A percentile compares a stretch with the other conserved stretches of the same genome.
These are phyloP conservation scores for Mangifera indica DNA, from an alignment of 345 rosid species.

Conservation along the genomic window DNA sequence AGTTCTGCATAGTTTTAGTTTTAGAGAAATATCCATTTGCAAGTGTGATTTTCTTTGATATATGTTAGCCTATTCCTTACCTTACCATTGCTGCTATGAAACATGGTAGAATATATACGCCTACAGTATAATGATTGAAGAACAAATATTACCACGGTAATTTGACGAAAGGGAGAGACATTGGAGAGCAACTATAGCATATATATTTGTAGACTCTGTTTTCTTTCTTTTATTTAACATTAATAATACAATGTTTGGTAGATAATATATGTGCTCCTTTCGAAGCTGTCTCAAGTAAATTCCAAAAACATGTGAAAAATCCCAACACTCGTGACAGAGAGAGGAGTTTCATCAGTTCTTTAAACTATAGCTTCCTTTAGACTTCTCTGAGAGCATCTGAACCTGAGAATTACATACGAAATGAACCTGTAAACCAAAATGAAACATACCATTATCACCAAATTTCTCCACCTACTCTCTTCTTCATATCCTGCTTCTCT, in stretches of 20 bases:
- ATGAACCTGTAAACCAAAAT: slow-evolving; percentile 76
- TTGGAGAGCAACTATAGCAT: neutral
- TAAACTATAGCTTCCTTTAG: slow-evolving; percentile 30
- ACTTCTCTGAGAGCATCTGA: slow-evolving; percentile 63
- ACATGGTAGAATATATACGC: too few relatives aligned
- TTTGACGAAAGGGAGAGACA: neutral
- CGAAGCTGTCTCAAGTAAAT: slow-evolving; percentile 35
- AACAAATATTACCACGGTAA: too few relatives aligned
- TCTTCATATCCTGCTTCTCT: slow-evolving; percentile 73
- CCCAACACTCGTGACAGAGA: slow-evolving; percentile 28
- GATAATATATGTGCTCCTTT: slow-evolving; percentile 9
- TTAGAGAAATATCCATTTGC: neutral
- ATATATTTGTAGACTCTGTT: neutral
- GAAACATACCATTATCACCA: slow-evolving; percentile 68
- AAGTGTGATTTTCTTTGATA: neutral
- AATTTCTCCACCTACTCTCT: slow-evolving; percentile 74
- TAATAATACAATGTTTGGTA: slow-evolving; percentile 5
- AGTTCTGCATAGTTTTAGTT: neutral
- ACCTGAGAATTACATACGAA: slow-evolving; percentile 73
- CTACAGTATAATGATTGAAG: too few relatives aligned
- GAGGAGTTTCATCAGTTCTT: slow-evolving; percentile 14
- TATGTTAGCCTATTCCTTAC: too few relatives aligned
- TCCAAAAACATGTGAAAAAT: slow-evolving; percentile 46
- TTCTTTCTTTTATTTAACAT: neutral
- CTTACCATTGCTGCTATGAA: too few relatives aligned